Base-by-base conservation (phyloP, 1,284 basidiomycete species). In the Caloboletus firmus region DNA sequence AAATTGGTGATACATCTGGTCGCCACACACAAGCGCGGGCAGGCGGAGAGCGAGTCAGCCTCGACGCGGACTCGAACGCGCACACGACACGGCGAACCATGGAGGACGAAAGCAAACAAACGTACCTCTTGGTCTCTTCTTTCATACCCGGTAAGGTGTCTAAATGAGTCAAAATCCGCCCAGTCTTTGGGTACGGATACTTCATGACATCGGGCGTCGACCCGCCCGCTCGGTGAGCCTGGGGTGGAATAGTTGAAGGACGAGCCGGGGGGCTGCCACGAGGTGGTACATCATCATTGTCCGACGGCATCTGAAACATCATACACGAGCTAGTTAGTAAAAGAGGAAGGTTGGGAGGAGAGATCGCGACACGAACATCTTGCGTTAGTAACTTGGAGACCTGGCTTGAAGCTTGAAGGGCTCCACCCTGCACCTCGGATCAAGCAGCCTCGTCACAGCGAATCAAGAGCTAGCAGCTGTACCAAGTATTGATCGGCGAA, bases 1-100 rank as follows among this genome's bases (percentile, higher is more conserved):
- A 90, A 72, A 52, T 81, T 85, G 36, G 75, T 72, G 28, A 90
- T 69, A 59, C 86, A 88, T 62, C 88, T 89, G 28, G 43, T 31
- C 17, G 11, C 10, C 18, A 44, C 45, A 37, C 49, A 12, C 54
- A 5, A 20, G 5, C 24, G 30, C 17, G 12, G 4, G 26, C 6
- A n/a, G n/a, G 26, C 26, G 18, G 31, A 39, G n/a, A 12, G 22
- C 12, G 24, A 28, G 32, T 18, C 49, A 42, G 15, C 28, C 18
- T 34, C 26, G 28, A 24, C n/a, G n/a, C 17, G 24, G 22, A 35
- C 9, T 11, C n/a, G n/a, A n/a, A n/a, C n/a, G n/a, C n/a, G n/a
- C n/a, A n/a, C n/a, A 36, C 13, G 13, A 18, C 36, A 7, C 12
- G n/a, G 12, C 31, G 20, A 15, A 20, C 28, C 41, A n/a, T 5